A percentile compares a stretch with the other conserved stretches of the same genome.
Conservation (phyloP, 345 rosid genomes). For the Populus nigra region DNA sequence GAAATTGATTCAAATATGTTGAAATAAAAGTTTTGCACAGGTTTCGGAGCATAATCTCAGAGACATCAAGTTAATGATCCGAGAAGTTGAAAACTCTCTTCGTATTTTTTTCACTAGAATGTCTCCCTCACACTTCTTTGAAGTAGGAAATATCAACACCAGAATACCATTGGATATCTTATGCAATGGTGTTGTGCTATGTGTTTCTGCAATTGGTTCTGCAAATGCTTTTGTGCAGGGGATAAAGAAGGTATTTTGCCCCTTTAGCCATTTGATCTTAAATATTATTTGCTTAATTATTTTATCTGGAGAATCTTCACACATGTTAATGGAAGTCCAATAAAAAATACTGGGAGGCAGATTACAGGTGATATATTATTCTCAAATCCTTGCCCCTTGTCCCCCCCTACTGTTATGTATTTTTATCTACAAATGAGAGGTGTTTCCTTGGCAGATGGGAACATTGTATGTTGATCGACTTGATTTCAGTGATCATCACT, state of each 20-base stretch:
- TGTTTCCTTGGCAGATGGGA: slow-evolving; percentile 52
- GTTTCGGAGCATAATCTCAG: slow-evolving; percentile 39
- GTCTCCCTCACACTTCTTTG: slow-evolving; percentile 55
- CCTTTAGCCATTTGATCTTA: background rate
- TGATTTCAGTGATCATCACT: slow-evolving; percentile 76
- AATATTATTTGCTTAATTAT: background rate
- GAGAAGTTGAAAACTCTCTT: slow-evolving; percentile 47
- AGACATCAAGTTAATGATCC: slow-evolving; percentile 44
- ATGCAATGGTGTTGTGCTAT: slow-evolving; percentile 38
- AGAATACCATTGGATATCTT: slow-evolving; percentile 40
- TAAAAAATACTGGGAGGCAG: background rate
- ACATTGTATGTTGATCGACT: slow-evolving; percentile 51
- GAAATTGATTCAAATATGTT: background rate
- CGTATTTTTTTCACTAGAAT: slow-evolving; percentile 57
- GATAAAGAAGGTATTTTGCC: slow-evolving; percentile 45
- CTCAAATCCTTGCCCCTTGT: background rate
- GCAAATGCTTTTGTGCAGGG: slow-evolving; percentile 59
- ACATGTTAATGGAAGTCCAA: background rate
- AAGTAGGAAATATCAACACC: slow-evolving; percentile 39
- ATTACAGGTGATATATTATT: background rate
- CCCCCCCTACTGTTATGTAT: background rate
- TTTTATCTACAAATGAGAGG: background rate
- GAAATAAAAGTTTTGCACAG: slow-evolving; percentile 38
- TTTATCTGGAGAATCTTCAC: background rate
- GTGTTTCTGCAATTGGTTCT: slow-evolving; percentile 77